Evolutionary conservation across 1,139 yeast genomes (phyloP).

Genomic region (Blastobotrys illinoisensis): DNA sequence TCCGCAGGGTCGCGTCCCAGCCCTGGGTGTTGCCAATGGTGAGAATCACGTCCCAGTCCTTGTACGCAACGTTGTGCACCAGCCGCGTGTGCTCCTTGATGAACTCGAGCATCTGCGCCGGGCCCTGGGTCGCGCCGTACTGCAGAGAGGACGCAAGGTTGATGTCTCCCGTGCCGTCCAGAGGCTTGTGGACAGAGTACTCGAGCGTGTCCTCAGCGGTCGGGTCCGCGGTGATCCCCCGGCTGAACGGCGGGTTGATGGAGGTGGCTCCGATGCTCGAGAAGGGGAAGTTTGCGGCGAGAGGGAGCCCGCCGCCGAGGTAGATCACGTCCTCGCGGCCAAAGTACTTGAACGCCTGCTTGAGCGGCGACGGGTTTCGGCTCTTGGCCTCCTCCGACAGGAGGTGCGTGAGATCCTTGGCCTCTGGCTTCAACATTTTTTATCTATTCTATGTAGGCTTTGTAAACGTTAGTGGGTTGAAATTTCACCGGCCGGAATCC

Average conservation of each 20-base stretch:
- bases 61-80: constrained; percentile 57
- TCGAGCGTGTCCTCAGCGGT: constrained; percentile 43
- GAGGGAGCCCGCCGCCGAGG: constrained; percentile 93
- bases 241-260: constrained; percentile 68
- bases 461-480: too few species aligned
- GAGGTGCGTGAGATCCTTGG: constrained; percentile 70
- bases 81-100: constrained; percentile 70
- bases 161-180: constrained; percentile 47
- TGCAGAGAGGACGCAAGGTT: constrained; percentile 84
- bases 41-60: constrained; percentile 60
- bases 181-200: constrained; percentile 41
- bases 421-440: constrained; percentile 22
- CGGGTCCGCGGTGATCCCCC: constrained; percentile 68
- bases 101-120: constrained; percentile 59
- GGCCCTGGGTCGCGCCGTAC: constrained; percentile 84
- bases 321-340: constrained; percentile 72
- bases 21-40: constrained; percentile 83
- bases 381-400: constrained; percentile 73
- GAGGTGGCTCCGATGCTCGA: constrained; percentile 63
- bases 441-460: too few species aligned
- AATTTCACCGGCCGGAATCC: background rate
- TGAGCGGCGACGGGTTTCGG: constrained; percentile 76
- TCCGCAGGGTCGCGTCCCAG: constrained; percentile 81
- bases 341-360: constrained; percentile 74
- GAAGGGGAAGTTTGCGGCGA: constrained; percentile 88